phyloP scores from a whole-genome alignment of 192 early-diverging fungal species.

The Oehlia diaphana region DNA sequence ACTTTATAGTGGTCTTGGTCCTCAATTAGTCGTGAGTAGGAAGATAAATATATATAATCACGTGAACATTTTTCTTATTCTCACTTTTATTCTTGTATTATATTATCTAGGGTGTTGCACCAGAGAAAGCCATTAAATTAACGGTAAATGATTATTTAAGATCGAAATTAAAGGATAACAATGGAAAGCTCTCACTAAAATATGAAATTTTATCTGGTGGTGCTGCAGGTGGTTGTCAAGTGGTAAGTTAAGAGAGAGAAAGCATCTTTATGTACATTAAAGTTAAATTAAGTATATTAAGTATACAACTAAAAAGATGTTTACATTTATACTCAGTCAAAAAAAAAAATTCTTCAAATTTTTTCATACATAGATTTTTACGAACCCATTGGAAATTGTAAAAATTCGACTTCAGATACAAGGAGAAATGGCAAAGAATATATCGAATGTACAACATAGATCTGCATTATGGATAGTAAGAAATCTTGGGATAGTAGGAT shows the following conservation, averaged over 20 bases:
- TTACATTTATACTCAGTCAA: too few relatives aligned
- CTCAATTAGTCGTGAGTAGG: constrained; percentile 77
- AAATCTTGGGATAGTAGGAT: constrained; percentile 85
- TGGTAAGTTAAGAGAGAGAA: constrained; percentile 38
- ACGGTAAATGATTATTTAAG: constrained; percentile 95
- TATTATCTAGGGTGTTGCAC: constrained; percentile 75
- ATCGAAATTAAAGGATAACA: constrained; percentile 61
- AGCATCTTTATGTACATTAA: too few relatives aligned
- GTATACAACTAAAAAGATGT: too few relatives aligned
- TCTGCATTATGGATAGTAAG: constrained; percentile 87
- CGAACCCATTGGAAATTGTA: constrained; percentile 98
- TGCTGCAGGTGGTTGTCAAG: constrained; percentile 83
- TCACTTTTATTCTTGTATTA: neutral
- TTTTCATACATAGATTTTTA: constrained; percentile 62
- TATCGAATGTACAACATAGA: constrained; percentile 49
- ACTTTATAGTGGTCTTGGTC: constrained; percentile 90
- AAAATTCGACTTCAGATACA: constrained; percentile 96
- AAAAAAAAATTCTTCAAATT: neutral
- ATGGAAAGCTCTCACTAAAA: constrained; percentile 72
- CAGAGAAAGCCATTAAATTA: constrained; percentile 98
- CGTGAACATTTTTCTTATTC: neutral
- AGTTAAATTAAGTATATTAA: too few relatives aligned
- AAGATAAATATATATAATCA: neutral
- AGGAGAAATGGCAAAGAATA: constrained; percentile 68
- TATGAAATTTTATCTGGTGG: constrained; percentile 87